Evolutionary conservation across 2,329 filamentous ascomycete genomes (phyloP), one percentile per base, ranked within the genome.

Genomic region (Fusarium pseudograminearum): DNA sequence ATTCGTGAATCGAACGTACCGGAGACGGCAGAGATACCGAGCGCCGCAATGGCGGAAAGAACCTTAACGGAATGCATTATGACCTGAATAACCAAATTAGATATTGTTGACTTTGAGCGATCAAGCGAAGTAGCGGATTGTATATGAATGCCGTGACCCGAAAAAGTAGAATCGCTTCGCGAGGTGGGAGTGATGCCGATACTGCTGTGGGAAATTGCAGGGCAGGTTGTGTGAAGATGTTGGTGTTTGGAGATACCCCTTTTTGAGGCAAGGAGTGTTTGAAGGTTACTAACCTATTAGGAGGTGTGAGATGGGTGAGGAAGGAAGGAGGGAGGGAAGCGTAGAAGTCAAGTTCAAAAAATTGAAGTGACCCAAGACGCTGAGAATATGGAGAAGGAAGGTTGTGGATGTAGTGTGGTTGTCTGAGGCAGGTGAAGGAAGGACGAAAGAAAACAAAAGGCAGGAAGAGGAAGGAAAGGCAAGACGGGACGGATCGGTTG

Each of bases 31-130:
- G 79, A 73, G 52, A 76, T 74, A 56, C 79, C 76, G 48, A 85
- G 61, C 52, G 82, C 84, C 80, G 82, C 76, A 60, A 82, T 73
- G 76, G 82, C 84, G 69, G 83, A 80, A 57, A 84, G 74, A 66
- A 84, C 58, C 73, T 81, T 80, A 76, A 80, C 77, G 75, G 78
- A 81, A 78, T 80, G 80, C 84, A 86, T 86, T 75, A 75, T 84
- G 80, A 74, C 73, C 78, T 80, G 46, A 9, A 57, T 42, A 56
- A 41, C 40, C 11, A 53, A 34, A 59, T 76, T 58, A 76, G 74
- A 57, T 55, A 36, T 66, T 51, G 34, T 24, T 28, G 33, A 59
- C 33, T 22, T 28, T 40, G 14, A 28, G 36, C 36, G 34, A 52
- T 34, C 22, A 24, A 22, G 45, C 18, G 34, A 34, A 18, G 31